Evolutionary conservation across 371 early-diverging fungal species (phyloP), one percentile per base, ranked within the genome.

Genomic region (Haplosporangium sp.): DNA sequence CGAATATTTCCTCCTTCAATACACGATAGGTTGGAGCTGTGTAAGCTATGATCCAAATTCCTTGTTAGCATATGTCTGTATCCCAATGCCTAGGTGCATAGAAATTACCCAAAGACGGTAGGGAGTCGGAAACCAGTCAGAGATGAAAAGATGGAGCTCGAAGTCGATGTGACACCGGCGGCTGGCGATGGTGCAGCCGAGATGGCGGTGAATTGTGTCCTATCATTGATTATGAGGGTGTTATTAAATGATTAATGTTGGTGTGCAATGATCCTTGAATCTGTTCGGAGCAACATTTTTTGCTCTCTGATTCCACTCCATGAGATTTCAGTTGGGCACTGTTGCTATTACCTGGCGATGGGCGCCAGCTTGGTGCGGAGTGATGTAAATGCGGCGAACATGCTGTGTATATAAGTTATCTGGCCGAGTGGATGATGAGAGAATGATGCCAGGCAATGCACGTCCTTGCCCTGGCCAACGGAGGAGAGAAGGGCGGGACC

Each of bases 291-390:
- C n/a, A n/a, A n/a, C n/a, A n/a, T 58, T 13, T 45, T 58, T 20
- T 12, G 37, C 16, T 57, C 43, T 37, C 23, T 37, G 16, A 14
- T 55, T 21, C 3, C 21, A 11, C 9, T 21, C 52, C 21, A 11
- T 21, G 3, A n/a, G n/a, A n/a, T 52, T 52, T 23, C 12, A 10
- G 38, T 37, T 55, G 43, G 11, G 13, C 46, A 14, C 3, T 40
- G 18, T 21, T 8, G 23, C 12, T 6, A 51, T 54, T 70, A 76
- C 77, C 77, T 76, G 61, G 77, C 77, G 21, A 76, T 68, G 18
- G 77, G 77, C 5, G 77, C 77, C 67, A 76, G 67, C 71, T 67
- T 76, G 58, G 77, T 76, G 53, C 77, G 77, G 47, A 76, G 77
- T 47, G 77, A 76, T 58, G 77, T 56, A 64, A 76, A 71, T 53